phyloP scores from a whole-genome alignment of 2,329 filamentous ascomycete species.

The Alternaria sp. region DNA sequence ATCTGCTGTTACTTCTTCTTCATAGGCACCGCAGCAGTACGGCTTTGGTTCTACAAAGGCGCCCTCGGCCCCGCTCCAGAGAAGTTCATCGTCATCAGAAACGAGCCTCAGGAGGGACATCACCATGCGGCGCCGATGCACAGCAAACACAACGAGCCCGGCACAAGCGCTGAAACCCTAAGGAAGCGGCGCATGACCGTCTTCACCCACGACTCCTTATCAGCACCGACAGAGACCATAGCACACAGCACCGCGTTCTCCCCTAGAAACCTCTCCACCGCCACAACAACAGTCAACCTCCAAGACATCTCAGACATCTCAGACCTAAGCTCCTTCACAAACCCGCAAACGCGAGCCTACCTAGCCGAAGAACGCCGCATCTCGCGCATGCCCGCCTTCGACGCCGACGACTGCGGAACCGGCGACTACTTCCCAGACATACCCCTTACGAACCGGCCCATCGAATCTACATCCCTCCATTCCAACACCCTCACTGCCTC shows the following conservation, averaged over 20 bases:
- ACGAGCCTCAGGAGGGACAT: neutral
- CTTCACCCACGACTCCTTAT: neutral
- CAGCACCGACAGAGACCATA: neutral
- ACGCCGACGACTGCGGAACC: conserved; percentile 41
- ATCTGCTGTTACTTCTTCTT: conserved; percentile 29
- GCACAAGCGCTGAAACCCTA: neutral
- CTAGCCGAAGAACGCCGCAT: conserved; percentile 33
- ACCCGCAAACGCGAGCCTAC: conserved; percentile 13
- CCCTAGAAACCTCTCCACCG: neutral
- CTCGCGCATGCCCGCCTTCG: conserved; percentile 31
- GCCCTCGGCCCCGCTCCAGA: conserved; percentile 23
- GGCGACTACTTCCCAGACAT: conserved; percentile 34
- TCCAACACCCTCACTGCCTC: neutral
- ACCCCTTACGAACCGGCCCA: conserved; percentile 15
- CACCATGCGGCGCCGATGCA: neutral
- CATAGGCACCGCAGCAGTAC: conserved; percentile 23
- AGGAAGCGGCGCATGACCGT: neutral
- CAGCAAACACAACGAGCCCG: neutral
- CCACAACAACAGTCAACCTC: conserved; percentile 9
- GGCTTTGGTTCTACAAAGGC: conserved; percentile 37
- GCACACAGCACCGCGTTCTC: neutral
- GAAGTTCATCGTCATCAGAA: conserved; percentile 26
- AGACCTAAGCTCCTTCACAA: conserved; percentile 1
- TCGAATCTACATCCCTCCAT: neutral
- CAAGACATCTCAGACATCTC: conserved; percentile 10